Evolutionary conservation across 192 early-diverging fungal genomes (phyloP).

Genomic region (Coemansia sp.): DNA sequence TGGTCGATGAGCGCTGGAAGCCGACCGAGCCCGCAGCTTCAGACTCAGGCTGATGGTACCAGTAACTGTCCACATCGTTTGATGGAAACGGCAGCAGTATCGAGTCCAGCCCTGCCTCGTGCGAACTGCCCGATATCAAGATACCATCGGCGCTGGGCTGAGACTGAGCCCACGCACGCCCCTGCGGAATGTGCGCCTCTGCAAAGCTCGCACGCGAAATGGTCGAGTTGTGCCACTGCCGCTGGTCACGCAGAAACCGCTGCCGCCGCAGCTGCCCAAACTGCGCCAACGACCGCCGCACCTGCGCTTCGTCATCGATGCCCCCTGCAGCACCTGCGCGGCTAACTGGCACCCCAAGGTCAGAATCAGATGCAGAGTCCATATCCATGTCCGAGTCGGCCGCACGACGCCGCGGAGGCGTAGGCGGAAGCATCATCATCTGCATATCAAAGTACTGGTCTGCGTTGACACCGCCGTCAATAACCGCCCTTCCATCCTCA

Average conservation of each 20-base stretch:
- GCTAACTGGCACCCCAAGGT: neutral
- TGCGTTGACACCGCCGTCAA: slow-evolving; percentile 7
- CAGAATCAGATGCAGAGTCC: slow-evolving; percentile 8
- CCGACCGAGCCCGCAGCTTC: neutral
- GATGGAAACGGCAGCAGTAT: slow-evolving; percentile 31
- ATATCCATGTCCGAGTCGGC: slow-evolving; percentile 22
- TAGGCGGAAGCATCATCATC: slow-evolving; percentile 25
- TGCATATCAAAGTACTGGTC: slow-evolving; percentile 25
- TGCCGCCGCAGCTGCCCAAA: slow-evolving; percentile 29
- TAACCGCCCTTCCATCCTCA: neutral
- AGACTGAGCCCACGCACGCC: slow-evolving; percentile 2
- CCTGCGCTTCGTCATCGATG: neutral
- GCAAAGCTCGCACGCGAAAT: neutral
- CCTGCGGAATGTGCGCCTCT: neutral
- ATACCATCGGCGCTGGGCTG: neutral
- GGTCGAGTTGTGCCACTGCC: slow-evolving; percentile 10
- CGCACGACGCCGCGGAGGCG: slow-evolving; percentile 26
- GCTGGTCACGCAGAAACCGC: slow-evolving; percentile 39
- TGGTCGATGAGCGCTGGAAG: slow-evolving; percentile 3
- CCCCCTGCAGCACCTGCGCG: neutral
- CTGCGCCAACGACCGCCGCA: slow-evolving; percentile 24
- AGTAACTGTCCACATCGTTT: slow-evolving; percentile 55
- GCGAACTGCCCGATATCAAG: neutral
- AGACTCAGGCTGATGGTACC: slow-evolving; percentile 47
- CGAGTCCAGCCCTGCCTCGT: neutral